Evolutionary conservation across 2,329 filamentous ascomycete genomes (phyloP), one percentile per base, ranked within the genome.

Genomic region (Epichloe gansuensis): DNA sequence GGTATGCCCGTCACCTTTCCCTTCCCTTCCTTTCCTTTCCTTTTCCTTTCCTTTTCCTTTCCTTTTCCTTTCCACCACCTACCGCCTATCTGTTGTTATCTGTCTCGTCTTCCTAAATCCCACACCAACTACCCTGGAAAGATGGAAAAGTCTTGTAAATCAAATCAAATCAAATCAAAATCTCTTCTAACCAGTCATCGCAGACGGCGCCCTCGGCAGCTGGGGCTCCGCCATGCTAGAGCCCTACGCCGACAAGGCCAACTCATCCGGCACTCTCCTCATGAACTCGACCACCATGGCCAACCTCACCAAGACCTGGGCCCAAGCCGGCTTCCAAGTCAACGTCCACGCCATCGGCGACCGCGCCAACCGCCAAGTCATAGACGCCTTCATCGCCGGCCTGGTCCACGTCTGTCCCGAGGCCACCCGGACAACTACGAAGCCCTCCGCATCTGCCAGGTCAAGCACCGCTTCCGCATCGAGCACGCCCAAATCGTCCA

Each of bases 291-390:
- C 76, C 0, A 73, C 75, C 3, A 69, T 87, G 50, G 74, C 72
- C 0, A 62, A 69, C 5, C 67, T 85, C 9, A 72, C 82, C 3
- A 68, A 66, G 11, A 65, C 75, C 31, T 88, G 83, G 83, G 76
- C 81, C 15, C 66, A 66, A 2, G 73, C 72, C 38, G 81, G 80
- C 12, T 86, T 75, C 59, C 83, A 87, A 62, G 82, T 87, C 52
- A 85, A 84, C 61, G 83, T 87, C 55, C 84, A 87, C 63, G 83
- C 83, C 47, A 87, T 87, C 54, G 84, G 84, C 8, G 84, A 88
- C 63, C 71, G 79, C 4, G 84, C 84, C 15, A 86, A 85, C 62
- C 75, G 82, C 28, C 71, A 80, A 35, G 81, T 81, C 52, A 67
- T 87, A 45, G 76, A 85, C 58, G 81, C 83, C 8, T 75, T 86